Evolutionary conservation across 208 protist species (phyloP), one percentile per base, ranked within the genome.

Genomic region (Ichthyophonus hoferi): DNA sequence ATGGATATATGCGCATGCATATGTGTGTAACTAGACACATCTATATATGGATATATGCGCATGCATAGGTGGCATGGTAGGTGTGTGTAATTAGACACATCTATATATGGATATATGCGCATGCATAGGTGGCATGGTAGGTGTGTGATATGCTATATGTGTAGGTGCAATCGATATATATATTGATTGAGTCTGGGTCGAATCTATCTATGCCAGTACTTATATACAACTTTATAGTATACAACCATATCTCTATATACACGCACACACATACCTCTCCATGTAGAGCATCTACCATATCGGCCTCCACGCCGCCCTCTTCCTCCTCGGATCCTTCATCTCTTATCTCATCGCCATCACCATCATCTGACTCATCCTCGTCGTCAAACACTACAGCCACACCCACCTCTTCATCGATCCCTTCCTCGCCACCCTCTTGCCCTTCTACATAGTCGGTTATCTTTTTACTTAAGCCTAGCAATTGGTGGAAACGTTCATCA

Each of bases 381-480:
- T 95, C 95, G 58, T 97, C 95, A 50, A 97, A 96, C 1, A 96
- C 89, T 33, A 97, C 95, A 1, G 94, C 89, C 0, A 97, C 95
- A 38, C 92, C 95, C 0, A 92, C 76, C 42, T 96, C 91, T 40
- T 95, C 91, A 50, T 94, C 93, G 1, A 93, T 39, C 1, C 37
- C 42, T 1, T 42, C 43, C 3, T 35, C 78, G 41, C 31, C 83
- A 14, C 39, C 85, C 2, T 77, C 88, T 24, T 92, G 87, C 17
- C 90, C 89, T 39, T 86, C 79, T 34, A 31, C 40, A 84, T 88
- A 96, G 79, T 96, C 95, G 33, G 93, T 95, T 87, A 96, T 96
- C 1, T 82, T 34, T 50, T 91, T 92, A 31, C 93, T 91, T 34
- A 95, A 43, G 41, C 84, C 43, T 0, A 94, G 90, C 3, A 96